Conservation (phyloP, 2,329 filamentous ascomycete species). For the Exophiala sp. region DNA sequence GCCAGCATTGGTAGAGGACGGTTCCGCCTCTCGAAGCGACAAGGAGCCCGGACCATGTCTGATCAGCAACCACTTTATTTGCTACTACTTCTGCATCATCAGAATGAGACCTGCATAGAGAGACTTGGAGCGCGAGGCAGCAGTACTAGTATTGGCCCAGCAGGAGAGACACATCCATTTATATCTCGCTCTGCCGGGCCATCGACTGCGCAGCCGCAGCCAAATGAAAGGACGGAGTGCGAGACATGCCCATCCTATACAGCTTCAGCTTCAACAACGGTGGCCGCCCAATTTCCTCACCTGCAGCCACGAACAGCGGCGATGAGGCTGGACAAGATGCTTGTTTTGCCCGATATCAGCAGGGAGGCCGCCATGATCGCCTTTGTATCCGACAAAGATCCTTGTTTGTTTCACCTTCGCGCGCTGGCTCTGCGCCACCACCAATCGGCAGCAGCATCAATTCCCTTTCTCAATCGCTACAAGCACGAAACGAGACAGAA, state of each 20-base stretch:
- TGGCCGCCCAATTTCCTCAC: not conserved
- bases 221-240: too few relatives aligned
- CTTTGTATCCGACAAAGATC: not conserved
- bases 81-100: too few relatives aligned
- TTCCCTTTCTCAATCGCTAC: conserved; percentile 18
- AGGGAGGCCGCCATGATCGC: not conserved
- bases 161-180: too few relatives aligned
- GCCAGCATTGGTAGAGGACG: too few relatives aligned
- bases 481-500: conserved; percentile 9
- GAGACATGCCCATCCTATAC: too few relatives aligned
- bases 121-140: too few relatives aligned
- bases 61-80: too few relatives aligned
- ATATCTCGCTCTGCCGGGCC: too few relatives aligned
- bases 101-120: not conserved
- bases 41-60: not conserved
- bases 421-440: conserved; percentile 14
- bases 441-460: conserved; percentile 15
- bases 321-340: not conserved
- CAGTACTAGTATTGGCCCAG: too few relatives aligned
- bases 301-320: not conserved
- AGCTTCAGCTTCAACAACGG: too few relatives aligned
- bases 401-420: conserved; percentile 23
- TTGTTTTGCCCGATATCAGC: not conserved
- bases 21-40: not conserved
- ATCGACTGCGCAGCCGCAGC: too few relatives aligned